Percentiles rank a stretch among this genome's conserved stretches.
Conservation (phyloP, 306 rosid genomes). For the Dryas octopetala region DNA sequence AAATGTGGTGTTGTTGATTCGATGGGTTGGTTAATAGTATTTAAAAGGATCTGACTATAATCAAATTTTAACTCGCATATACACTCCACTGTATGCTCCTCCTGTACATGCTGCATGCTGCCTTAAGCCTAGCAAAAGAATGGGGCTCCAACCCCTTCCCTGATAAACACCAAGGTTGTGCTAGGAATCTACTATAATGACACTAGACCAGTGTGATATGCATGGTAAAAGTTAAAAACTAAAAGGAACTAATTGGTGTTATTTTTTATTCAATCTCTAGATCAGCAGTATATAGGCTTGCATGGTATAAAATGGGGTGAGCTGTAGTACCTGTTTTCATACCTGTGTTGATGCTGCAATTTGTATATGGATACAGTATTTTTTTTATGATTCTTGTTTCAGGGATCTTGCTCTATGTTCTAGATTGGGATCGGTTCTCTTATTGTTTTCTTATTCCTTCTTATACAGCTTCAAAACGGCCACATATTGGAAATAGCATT, state of each 20-base stretch:
- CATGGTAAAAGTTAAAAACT: neutral
- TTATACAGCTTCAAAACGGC: constrained; percentile 35
- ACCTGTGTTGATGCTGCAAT: neutral
- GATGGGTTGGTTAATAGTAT: neutral
- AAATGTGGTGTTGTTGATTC: neutral
- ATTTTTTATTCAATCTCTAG: neutral
- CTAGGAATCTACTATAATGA: neutral
- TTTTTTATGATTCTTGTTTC: neutral
- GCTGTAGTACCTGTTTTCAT: neutral
- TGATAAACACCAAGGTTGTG: neutral
- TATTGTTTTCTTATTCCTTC: constrained; percentile 10
- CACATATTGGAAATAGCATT: constrained; percentile 26
- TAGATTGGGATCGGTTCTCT: neutral
- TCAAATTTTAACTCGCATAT: neutral
- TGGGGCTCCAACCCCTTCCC: too few relatives aligned
- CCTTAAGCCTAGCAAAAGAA: neutral
- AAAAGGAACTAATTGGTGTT: neutral
- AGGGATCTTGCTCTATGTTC: neutral
- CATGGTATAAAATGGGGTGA: neutral
- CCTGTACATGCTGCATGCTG: neutral
- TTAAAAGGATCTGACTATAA: constrained; percentile 2
- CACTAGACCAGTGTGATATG: neutral
- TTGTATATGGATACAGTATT: neutral
- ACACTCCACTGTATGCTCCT: neutral
- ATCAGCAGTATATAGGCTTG: neutral